A percentile compares a stretch with the other conserved stretches of the same genome.
Conservation (phyloP, 2,329 filamentous ascomycete genomes). For the Pseudocercospora pini-densiflorae region DNA sequence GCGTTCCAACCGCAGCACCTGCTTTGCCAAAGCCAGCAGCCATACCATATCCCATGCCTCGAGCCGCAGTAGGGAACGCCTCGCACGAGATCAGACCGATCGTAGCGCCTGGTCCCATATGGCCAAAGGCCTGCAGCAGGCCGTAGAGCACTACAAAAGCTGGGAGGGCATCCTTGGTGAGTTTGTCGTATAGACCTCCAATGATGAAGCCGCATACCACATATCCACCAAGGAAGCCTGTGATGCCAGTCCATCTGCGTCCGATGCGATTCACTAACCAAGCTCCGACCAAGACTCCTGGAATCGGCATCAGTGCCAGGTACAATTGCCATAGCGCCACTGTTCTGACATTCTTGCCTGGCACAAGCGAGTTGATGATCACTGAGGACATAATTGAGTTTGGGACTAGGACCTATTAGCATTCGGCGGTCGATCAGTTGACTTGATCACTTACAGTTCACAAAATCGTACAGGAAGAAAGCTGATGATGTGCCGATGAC, state of each 20-base stretch:
- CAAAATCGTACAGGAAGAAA: conserved; percentile 47
- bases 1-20: conserved; percentile 57
- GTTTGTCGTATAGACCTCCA: conserved; percentile 53
- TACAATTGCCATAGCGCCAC: conserved; percentile 57
- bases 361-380: conserved; percentile 43
- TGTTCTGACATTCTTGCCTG: conserved; percentile 44
- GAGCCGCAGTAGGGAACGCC: conserved; percentile 57
- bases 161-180: conserved; percentile 51
- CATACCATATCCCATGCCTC: conserved; percentile 58
- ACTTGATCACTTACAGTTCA: conserved; percentile 53
- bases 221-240: conserved; percentile 55
- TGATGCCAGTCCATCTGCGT: conserved; percentile 56
- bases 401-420: conserved; percentile 46
- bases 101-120: conserved; percentile 58
- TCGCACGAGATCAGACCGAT: conserved; percentile 57
- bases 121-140: conserved; percentile 55
- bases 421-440: conserved; percentile 42
- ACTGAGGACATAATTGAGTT: conserved; percentile 54
- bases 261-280: conserved; percentile 55
- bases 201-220: conserved; percentile 59
- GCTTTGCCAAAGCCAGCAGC: conserved; percentile 58
- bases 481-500: conserved; percentile 27
- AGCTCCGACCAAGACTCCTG: conserved; percentile 57
- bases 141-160: conserved; percentile 60
- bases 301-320: conserved; percentile 50